A percentile compares a stretch with the other conserved stretches of the same genome.
Evolutionary conservation across 176 grass and related monocot genomes (phyloP).

Genomic region (Rhynchospora breviuscula): DNA sequence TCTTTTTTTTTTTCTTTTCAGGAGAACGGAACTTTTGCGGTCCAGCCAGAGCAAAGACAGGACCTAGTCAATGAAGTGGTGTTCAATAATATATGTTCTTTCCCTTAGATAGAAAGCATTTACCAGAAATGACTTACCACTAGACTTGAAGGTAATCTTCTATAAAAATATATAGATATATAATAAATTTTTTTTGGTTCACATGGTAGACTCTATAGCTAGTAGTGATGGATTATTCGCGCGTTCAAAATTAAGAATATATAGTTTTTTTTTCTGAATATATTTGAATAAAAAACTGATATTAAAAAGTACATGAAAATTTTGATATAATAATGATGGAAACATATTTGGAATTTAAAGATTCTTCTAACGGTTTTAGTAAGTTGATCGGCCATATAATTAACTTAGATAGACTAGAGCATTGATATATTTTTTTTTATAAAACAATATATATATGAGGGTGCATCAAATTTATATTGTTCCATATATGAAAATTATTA

Average conservation of each 20-base stretch:
- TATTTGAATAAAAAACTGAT: not conserved
- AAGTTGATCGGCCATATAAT: not conserved
- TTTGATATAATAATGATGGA: not conserved
- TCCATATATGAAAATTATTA: no score
- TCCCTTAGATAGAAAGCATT: constrained; percentile 51
- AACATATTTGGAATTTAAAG: no score
- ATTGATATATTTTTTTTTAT: no score
- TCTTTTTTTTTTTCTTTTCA: constrained; percentile 23
- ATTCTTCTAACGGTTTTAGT: no score
- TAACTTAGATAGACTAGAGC: no score
- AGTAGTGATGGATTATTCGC: not conserved
- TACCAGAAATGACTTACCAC: constrained; percentile 15
- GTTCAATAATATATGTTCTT: constrained; percentile 68
- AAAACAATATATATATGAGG: no score
- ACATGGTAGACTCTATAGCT: not conserved
- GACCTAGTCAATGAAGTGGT: constrained; percentile 57
- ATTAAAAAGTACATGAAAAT: not conserved
- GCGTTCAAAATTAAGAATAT: not conserved
- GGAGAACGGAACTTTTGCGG: constrained; percentile 48
- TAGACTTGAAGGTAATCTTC: constrained; percentile 33
- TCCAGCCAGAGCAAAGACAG: constrained; percentile 58
- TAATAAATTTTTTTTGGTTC: not conserved
- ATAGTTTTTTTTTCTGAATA: not conserved
- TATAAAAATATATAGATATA: not conserved
- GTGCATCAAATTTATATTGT: no score